Conservation (phyloP, 2,329 filamentous ascomycete species). For the Gnomoniopsis sp. region DNA sequence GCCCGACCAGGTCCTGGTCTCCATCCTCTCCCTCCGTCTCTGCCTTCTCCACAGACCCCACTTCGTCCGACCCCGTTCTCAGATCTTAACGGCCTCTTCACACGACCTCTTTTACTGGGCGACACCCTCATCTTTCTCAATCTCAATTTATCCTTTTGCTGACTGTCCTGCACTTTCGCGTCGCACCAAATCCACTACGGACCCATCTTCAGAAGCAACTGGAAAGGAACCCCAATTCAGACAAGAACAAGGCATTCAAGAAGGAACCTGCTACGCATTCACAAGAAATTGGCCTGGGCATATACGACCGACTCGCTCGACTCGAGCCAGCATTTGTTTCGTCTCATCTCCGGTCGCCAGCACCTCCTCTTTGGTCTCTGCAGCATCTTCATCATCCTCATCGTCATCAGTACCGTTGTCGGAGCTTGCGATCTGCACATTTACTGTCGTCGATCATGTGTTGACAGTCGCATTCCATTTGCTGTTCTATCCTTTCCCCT, state of each 20-base stretch:
- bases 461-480: conserved; percentile 13
- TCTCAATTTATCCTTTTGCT: background rate
- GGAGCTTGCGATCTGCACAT: conserved; percentile 13
- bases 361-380: conserved; percentile 2
- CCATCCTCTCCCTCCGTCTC: background rate
- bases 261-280: conserved; percentile 1
- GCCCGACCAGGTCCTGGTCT: background rate
- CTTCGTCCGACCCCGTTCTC: background rate
- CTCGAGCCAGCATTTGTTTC: conserved; percentile 17
- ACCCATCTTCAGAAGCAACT: background rate
- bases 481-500: conserved; percentile 9
- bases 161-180: background rate
- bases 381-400: conserved; percentile 10
- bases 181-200: background rate
- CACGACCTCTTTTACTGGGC: background rate
- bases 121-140: background rate
- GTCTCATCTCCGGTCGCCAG: conserved; percentile 14
- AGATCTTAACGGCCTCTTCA: background rate
- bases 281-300: conserved; percentile 7
- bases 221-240: background rate
- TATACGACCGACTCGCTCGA: conserved; percentile 14
- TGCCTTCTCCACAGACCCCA: conserved; percentile 11
- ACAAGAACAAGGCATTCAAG: background rate
- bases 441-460: conserved; percentile 14
- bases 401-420: conserved; percentile 7